Evolutionary conservation across 371 early-diverging fungal species (phyloP), one percentile per base, ranked within the genome.

Genomic region (Fennellomyces sp.): DNA sequence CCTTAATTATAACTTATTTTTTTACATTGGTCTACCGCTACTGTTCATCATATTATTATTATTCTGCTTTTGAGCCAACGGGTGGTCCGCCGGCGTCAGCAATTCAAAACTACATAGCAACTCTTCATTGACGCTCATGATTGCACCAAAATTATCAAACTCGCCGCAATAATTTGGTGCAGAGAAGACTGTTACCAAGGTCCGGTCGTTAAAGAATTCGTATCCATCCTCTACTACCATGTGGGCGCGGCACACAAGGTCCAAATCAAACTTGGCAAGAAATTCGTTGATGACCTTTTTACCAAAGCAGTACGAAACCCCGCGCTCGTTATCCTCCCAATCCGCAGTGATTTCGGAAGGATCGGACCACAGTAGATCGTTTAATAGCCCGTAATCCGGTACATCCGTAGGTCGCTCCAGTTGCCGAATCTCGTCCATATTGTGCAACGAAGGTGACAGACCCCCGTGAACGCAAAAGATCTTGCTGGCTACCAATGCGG

Each of bases 191-290:
- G 99, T 99, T 1, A 99, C 99, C 27, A 98, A 77, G 29, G 88
- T 88, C 50, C 96, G 85, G 59, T 95, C 90, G 54, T 92, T 93
- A 81, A 98, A 98, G 76, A 99, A 99, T 76, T 98, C 97, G 73
- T 99, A 99, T n/a, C 99, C 99, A 65, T 98, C 98, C 73, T 99
- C 99, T 4, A 99, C 97, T 7, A 97, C 97, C 89, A 95, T 94
- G 66, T 99, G 99, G 0, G 99, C 99, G 52, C 99, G 85, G 70
- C 96, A 95, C 11, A 98, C 90, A 11, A 97, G 78, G 73, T 97
- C 97, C 63, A 97, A 77, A 72, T 95, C 96, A 68, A 94, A 90
- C 33, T 64, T 69, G 26, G 72, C 50, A 55, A 98, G 70, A 73
- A 98, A 98, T 58, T 91, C 88, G 58, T 88, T 82, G 17, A 99